Evolutionary conservation across 1,284 basidiomycete species (phyloP).

Genomic region (Tausonia pullulans): DNA sequence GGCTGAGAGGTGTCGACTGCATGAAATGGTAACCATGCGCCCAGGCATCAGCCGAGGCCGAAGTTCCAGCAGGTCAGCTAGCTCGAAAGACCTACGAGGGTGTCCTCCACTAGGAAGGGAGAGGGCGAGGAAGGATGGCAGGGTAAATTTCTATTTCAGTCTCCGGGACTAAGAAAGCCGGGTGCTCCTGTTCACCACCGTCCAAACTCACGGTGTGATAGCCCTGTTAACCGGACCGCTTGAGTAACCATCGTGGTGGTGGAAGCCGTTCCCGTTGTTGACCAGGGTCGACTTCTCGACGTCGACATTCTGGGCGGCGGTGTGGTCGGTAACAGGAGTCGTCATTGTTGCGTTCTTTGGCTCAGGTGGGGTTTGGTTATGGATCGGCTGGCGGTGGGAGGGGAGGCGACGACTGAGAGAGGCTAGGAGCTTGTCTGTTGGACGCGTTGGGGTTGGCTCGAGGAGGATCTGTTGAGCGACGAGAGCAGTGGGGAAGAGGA

Average conservation of each 20-base stretch:
- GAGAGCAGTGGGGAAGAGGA: not conserved
- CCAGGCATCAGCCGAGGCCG: too few species aligned
- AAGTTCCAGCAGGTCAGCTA: too few species aligned
- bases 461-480: not conserved
- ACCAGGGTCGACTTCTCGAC: not conserved
- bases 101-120: not conserved
- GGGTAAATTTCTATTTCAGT: not conserved
- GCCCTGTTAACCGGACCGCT: not conserved
- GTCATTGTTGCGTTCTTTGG: not conserved
- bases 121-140: not conserved
- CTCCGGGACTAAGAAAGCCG: not conserved
- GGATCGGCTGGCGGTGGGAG: not conserved
- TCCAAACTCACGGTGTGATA: not conserved
- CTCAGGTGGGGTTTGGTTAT: not conserved
- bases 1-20: slow-evolving; percentile 13
- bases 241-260: not conserved
- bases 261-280: not conserved
- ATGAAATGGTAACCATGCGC: too few species aligned
- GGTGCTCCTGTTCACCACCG: not conserved
- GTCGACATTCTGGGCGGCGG: too few species aligned
- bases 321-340: too few species aligned
- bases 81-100: too few species aligned
- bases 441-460: not conserved
- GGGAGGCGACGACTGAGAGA: not conserved
- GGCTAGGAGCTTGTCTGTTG: not conserved